Percentiles rank a stretch among this genome's conserved stretches.
Evolutionary conservation across 257 asterid genomes (phyloP).

Genomic region (Jacaranda mimosifolia): DNA sequence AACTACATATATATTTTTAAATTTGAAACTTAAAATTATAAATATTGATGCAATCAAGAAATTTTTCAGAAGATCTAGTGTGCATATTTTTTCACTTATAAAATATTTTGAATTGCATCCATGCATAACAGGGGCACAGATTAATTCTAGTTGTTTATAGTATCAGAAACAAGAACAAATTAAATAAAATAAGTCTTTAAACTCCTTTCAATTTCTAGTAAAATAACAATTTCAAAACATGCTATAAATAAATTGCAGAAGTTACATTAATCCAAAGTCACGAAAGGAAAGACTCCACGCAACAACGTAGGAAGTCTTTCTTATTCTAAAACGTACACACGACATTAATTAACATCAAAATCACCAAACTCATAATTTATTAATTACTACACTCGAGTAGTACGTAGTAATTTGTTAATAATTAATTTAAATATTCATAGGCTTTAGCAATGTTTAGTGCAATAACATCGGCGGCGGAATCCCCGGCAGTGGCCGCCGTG

Average conservation of each 20-base stretch:
- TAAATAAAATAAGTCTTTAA: too few species aligned
- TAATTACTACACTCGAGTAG: neutral
- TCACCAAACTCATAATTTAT: constrained; percentile 13
- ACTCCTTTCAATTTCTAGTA: too few species aligned
- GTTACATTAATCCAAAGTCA: neutral
- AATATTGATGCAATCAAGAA: too few species aligned
- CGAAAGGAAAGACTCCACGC: neutral
- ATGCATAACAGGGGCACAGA: too few species aligned
- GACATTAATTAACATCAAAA: neutral
- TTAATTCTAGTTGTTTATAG: too few species aligned
- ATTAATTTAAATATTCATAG: neutral
- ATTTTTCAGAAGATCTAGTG: too few species aligned
- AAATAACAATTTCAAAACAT: neutral
- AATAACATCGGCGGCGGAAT: constrained; percentile 78
- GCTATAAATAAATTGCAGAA: neutral
- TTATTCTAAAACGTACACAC: constrained; percentile 16
- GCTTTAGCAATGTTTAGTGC: constrained; percentile 60
- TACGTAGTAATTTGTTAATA: neutral
- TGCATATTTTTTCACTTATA: too few species aligned
- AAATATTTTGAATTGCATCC: too few species aligned
- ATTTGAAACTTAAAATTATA: too few species aligned
- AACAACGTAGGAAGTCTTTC: neutral
- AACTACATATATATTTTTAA: too few species aligned
- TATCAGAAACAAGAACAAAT: too few species aligned
- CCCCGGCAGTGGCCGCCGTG: constrained; percentile 78